A percentile compares a stretch with the other conserved stretches of the same genome.
phyloP scores from a whole-genome alignment of 2,329 filamentous ascomycete genomes.

The Aspergillus costaricaensis region DNA sequence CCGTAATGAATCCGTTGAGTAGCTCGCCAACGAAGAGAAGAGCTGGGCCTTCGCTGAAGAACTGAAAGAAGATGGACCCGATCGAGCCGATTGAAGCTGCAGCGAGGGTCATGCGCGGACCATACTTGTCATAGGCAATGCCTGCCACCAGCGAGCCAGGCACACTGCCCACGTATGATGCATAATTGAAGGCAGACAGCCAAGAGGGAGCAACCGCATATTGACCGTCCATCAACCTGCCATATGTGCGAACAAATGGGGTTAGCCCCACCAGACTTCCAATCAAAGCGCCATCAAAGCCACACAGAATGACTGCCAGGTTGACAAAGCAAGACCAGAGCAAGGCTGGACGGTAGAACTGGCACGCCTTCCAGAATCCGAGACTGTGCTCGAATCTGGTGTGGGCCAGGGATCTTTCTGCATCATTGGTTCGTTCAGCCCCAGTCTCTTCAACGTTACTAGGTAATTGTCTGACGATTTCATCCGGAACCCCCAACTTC shows the following conservation, averaged over 20 bases:
- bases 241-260: neutral
- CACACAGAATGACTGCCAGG: neutral
- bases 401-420: neutral
- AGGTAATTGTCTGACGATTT: neutral
- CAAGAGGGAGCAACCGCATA: neutral
- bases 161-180: neutral
- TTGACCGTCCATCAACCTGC: neutral
- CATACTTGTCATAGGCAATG: neutral
- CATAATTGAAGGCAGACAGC: neutral
- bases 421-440: neutral
- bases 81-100: neutral
- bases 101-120: neutral
- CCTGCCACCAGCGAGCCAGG: neutral
- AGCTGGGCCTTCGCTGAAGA: constrained; percentile 48
- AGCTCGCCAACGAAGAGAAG: constrained; percentile 50
- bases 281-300: neutral
- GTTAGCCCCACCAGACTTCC: neutral
- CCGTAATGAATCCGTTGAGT: constrained; percentile 51
- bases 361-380: neutral
- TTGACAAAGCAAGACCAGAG: neutral
- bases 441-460: neutral
- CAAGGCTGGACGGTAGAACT: neutral
- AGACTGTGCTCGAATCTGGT: neutral
- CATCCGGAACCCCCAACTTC: neutral
- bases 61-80: constrained; percentile 47